Conservation (phyloP, 2,329 filamentous ascomycete species). For the Phialophora expanda region DNA sequence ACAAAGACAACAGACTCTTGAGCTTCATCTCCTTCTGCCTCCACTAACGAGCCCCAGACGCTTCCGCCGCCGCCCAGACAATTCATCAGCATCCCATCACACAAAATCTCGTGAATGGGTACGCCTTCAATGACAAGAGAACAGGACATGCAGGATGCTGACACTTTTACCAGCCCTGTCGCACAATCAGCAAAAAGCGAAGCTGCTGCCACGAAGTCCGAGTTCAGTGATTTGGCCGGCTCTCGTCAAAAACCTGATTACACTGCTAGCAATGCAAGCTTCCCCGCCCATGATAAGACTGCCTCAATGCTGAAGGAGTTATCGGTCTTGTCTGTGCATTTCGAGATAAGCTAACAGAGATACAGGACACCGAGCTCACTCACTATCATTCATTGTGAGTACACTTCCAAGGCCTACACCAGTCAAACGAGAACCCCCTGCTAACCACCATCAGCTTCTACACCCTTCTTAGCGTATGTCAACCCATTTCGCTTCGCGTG, state of each 20-base stretch:
- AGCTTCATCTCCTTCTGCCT: conserved; percentile 5
- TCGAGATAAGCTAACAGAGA: background rate
- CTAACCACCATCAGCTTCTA: conserved; percentile 54
- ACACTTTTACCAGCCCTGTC: conserved; percentile 55
- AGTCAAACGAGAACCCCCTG: conserved; percentile 40
- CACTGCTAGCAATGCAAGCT: conserved; percentile 56
- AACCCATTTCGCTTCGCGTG: background rate
- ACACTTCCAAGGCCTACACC: conserved; percentile 65
- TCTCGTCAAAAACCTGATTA: conserved; percentile 59
- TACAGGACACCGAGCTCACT: conserved; percentile 61
- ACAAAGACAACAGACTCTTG: conserved; percentile 4
- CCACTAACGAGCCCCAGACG: conserved; percentile 47
- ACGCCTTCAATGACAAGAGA: conserved; percentile 5
- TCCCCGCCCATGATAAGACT: background rate
- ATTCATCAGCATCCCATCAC: conserved; percentile 57
- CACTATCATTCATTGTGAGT: conserved; percentile 19
- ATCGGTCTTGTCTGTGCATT: background rate
- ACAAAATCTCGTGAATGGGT: conserved; percentile 48
- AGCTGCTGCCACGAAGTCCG: conserved; percentile 60
- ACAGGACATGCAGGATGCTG: conserved; percentile 3
- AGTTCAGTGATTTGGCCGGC: conserved; percentile 64
- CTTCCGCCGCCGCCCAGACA: conserved; percentile 54
- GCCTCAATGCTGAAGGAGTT: background rate
- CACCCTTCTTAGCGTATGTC: conserved; percentile 64
- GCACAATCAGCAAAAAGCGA: conserved; percentile 62